Evolutionary conservation across 257 asterid species (phyloP), one percentile per base, ranked within the genome.

Genomic region (Paraleonurus japonicus): DNA sequence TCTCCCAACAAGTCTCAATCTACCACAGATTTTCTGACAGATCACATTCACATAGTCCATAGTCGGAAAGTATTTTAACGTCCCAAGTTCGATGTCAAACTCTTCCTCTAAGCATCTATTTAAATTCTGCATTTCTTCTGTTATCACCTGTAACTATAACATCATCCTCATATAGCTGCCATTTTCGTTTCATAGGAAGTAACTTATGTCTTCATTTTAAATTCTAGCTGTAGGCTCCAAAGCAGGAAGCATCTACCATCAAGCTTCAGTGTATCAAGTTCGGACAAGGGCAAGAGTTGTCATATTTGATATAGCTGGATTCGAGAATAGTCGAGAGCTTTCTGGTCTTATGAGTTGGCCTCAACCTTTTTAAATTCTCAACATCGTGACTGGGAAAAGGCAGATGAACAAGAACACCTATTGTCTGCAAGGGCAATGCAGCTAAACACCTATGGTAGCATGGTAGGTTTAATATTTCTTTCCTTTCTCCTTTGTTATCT

Each of bases 301-400:
- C 59, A 33, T 84, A 63, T 75, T 91, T 60, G 96, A 93, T 65
- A 79, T 88, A 15, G 82, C 86, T 68, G 96, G 96, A 77, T 81
- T 77, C 55, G 89, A 83, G 74, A 65, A 79, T 27, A 76, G 80
- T 63, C 73, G 84, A 69, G 85, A 86, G 80, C 83, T 48, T 62
- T 51, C 79, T 45, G 85, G 88, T 55, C 83, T 93, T 10, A 90
- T 93, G 96, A 90, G 88, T 79, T 90, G 96, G 96, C 95, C 95
- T 13, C 86, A 85, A 74, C 86, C 23, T 60, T 66, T 67, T 78
- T 24, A 68, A 60, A 82, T 28, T 65, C 79, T 16, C 72, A 58
- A 60, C 78, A 35, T 60, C 81, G 54, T 28, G 81, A 78, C 66
- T 51, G 15, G 41, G 88, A 78, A 71, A 74, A 16, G 61, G 35